Evolutionary conservation across 495 filamentous ascomycete genomes (phyloP).

Genomic region (Trichoderma virens): DNA sequence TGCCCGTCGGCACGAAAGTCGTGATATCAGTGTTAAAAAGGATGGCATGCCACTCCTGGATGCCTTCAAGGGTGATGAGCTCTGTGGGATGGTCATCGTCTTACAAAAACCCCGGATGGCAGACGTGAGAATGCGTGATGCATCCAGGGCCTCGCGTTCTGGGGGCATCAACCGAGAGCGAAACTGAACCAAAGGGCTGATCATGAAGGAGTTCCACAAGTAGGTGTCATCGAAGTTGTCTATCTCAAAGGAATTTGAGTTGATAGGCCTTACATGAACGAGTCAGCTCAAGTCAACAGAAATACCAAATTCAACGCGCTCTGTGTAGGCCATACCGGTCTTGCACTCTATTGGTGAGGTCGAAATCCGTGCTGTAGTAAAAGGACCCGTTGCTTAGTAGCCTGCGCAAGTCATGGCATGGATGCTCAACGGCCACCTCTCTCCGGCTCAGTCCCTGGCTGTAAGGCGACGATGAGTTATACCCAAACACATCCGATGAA

Average conservation of each 20-base stretch:
- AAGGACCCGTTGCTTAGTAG: conserved; percentile 91
- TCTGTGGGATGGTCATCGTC: conserved; percentile 70
- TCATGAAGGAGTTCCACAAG: conserved; percentile 98
- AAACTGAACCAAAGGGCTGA: conserved; percentile 81
- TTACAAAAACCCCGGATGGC: conserved; percentile 88
- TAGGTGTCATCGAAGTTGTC: conserved; percentile 82
- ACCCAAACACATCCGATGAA: conserved; percentile 35
- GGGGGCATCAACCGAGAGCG: conserved; percentile 65
- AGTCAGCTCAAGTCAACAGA: conserved; percentile 16
- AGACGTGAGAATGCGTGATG: conserved; percentile 80
- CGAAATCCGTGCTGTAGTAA: conserved; percentile 96
- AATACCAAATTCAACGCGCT: neutral
- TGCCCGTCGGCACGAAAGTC: conserved; percentile 83
- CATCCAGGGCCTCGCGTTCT: conserved; percentile 70
- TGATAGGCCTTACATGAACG: conserved; percentile 31
- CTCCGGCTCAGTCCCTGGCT: conserved; percentile 50
- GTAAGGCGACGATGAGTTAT: conserved; percentile 24
- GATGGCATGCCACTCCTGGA: conserved; percentile 69
- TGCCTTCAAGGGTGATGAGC: conserved; percentile 43
- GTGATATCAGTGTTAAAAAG: conserved; percentile 78
- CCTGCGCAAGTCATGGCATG: conserved; percentile 83
- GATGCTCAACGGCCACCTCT: conserved; percentile 70
- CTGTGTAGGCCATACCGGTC: conserved; percentile 56
- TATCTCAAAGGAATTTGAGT: conserved; percentile 61
- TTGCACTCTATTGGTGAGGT: conserved; percentile 88